Base-by-base conservation (phyloP, 306 rosid species). In the Rosa chinensis region DNA sequence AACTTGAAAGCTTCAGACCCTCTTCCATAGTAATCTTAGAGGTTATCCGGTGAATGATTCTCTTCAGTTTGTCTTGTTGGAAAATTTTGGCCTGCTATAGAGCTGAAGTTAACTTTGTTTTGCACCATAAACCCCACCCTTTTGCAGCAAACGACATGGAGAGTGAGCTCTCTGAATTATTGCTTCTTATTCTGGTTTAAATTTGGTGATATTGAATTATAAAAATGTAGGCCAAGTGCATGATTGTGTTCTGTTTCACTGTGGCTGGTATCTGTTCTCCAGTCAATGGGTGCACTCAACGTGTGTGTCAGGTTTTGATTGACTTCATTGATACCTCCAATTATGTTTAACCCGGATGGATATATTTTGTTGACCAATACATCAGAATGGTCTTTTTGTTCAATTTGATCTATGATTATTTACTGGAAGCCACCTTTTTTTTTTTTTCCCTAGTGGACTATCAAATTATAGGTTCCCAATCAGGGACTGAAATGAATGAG, bases 261-360 rank as follows among this genome's bases (percentile, higher is more conserved):
- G 32, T 73, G 40, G 50, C 35, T n/a, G 67, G 52, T 55, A 40
- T 44, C 53, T 58, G 42, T 58, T 56, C 40, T 74, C 20, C 44
- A 59, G 78, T 58, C 70, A 13, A 25, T 75, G 43, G n/a, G 58
- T 50, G 14, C 78, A 16, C 18, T 9, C 8, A 43, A 23, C 37
- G 43, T 44, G 66, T 55, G 18, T 37, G 66, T 40, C 77, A 53
- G 66, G 77, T 9, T 53, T 14, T 55, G 48, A 73, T 73, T 39
- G 66, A 53, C 66, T 52, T 52, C 48, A 53, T 14, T 8, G 45
- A 64, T 62, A 28, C 35, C 58, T 66, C 78, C 25, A 8, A 14
- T 44, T 43, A 14, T 28, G 7, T 61, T 59, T 25, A 56, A 40
- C 53, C 18, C 5, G 6, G 8, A 28, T 8, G 53, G 21, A 75